Conservation (phyloP, 2,329 filamentous ascomycete genomes). For the Cryphonectria radicalis region DNA sequence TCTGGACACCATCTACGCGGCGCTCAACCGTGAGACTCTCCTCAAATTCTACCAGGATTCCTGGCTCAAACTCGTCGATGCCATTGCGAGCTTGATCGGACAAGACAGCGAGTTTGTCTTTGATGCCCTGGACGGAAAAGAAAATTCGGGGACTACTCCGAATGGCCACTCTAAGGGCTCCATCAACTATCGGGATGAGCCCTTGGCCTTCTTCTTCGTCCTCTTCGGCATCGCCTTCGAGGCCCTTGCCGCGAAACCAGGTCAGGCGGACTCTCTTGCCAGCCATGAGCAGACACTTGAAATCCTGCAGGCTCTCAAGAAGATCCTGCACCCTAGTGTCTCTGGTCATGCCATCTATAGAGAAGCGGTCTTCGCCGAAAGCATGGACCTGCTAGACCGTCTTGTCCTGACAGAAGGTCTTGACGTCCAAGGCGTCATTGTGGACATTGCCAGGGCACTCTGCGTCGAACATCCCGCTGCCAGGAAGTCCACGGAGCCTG, state of each 20-base stretch:
- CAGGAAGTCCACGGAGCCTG: slow-evolving; percentile 65
- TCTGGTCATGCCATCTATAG: slow-evolving; percentile 97
- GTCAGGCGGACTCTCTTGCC: slow-evolving; percentile 66
- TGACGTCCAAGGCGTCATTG: slow-evolving; percentile 87
- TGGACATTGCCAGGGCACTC: slow-evolving; percentile 88
- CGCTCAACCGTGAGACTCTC: slow-evolving; percentile 90
- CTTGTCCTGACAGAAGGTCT: slow-evolving; percentile 89
- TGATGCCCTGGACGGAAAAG: slow-evolving; percentile 90
- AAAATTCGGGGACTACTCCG: slow-evolving; percentile 51
- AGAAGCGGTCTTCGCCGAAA: slow-evolving; percentile 94
- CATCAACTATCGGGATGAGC: slow-evolving; percentile 98
- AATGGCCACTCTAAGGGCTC: slow-evolving; percentile 60
- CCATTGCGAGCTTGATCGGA: slow-evolving; percentile 94
- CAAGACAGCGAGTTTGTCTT: slow-evolving; percentile 98
- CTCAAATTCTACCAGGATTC: slow-evolving; percentile 96
- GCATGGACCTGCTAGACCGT: slow-evolving; percentile 92
- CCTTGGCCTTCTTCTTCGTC: slow-evolving; percentile 98
- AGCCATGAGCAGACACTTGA: slow-evolving; percentile 77
- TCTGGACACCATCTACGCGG: slow-evolving; percentile 91
- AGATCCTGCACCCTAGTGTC: slow-evolving; percentile 91
- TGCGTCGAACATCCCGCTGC: slow-evolving; percentile 92
- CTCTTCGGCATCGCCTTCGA: slow-evolving; percentile 96
- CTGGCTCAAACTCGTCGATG: slow-evolving; percentile 95
- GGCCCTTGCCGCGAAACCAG: slow-evolving; percentile 82
- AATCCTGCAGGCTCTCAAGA: slow-evolving; percentile 89